These are phyloP conservation scores for Acorus gramineus DNA, from an alignment of 106 monocot species.

Conservation along the genomic window DNA sequence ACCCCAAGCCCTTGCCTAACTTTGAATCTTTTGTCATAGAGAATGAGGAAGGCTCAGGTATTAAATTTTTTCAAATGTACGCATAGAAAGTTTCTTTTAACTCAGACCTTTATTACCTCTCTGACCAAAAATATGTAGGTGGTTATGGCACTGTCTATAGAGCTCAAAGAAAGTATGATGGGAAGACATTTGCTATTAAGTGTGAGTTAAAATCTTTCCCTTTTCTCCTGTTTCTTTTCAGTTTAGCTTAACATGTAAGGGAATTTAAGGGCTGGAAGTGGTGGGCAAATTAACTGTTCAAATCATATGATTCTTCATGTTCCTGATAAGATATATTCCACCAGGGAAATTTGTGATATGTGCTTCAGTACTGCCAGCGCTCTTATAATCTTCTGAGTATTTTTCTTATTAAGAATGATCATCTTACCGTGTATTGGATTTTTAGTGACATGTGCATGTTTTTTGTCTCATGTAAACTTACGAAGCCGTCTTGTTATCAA, in stretches of 20 bases:
- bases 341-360: background rate
- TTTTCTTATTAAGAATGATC: too few species aligned
- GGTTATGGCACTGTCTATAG: constrained; percentile 95
- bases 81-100: too few species aligned
- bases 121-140: constrained; percentile 27
- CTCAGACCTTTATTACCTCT: too few species aligned
- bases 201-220: constrained; percentile 37
- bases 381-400: too few species aligned
- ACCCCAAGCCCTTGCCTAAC: constrained; percentile 52
- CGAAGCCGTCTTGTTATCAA: too few species aligned
- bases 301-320: background rate
- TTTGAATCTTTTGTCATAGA: constrained; percentile 72
- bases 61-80: background rate
- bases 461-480: too few species aligned
- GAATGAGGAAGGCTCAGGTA: constrained; percentile 99
- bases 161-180: constrained; percentile 72
- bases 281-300: too few species aligned
- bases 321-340: background rate
- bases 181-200: constrained; percentile 85
- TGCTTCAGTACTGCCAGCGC: too few species aligned
- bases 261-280: background rate
- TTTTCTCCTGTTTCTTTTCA: background rate
- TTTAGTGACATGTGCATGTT: too few species aligned
- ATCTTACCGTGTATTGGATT: too few species aligned
- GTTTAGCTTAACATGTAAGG: background rate